Conservation (phyloP, 78 protist species). For the Chrysochromulina tobinii region DNA sequence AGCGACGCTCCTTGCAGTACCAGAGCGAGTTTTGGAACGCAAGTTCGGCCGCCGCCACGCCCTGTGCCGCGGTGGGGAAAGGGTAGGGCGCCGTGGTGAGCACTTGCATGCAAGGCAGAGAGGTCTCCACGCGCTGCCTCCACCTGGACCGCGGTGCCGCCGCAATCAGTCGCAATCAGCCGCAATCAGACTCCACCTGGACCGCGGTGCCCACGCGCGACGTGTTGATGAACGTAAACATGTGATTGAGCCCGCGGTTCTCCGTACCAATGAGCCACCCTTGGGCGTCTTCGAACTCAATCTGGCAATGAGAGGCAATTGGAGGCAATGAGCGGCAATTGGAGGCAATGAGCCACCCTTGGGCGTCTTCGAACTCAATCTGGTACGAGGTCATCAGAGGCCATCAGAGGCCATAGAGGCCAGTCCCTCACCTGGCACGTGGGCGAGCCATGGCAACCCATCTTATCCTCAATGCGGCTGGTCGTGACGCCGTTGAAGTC, state of each 20-base stretch:
- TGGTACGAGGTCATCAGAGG: neutral
- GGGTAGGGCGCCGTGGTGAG: too few relatives aligned
- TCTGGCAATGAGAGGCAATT: neutral
- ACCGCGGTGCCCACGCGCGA: constrained; percentile 53
- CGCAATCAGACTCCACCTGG: neutral
- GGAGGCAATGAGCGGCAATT: too few relatives aligned
- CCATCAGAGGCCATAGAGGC: neutral
- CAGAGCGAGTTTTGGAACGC: constrained; percentile 50
- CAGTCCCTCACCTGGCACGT: neutral
- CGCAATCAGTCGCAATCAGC: too few relatives aligned
- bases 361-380: too few relatives aligned
- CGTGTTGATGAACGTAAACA: constrained; percentile 62
- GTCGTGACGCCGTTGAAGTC: neutral
- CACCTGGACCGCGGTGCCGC: too few relatives aligned
- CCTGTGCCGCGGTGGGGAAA: neutral
- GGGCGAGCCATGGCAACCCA: constrained; percentile 46
- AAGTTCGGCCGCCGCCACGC: constrained; percentile 49
- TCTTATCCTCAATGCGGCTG: constrained; percentile 36
- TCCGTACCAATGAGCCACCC: constrained; percentile 43
- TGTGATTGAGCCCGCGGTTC: constrained; percentile 35
- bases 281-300: constrained; percentile 33
- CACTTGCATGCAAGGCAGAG: too few relatives aligned
- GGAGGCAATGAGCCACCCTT: neutral
- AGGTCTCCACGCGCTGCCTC: too few relatives aligned
- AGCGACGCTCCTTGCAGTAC: constrained; percentile 59